Conservation (phyloP, 2,329 filamentous ascomycete species). For the Dothideomycetes sp. region DNA sequence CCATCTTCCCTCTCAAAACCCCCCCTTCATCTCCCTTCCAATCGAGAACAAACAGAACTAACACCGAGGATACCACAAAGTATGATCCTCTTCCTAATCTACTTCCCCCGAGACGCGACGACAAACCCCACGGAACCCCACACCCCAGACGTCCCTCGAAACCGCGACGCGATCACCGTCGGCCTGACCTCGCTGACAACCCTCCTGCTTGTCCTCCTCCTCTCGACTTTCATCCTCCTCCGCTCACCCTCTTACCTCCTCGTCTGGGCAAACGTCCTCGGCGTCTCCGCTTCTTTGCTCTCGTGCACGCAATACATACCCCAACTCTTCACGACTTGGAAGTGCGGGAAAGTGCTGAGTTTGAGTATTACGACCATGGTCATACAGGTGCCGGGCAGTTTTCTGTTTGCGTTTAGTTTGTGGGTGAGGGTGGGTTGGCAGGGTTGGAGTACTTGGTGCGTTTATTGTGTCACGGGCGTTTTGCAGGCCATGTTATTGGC, state of each 20-base stretch:
- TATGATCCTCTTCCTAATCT: conserved; percentile 85
- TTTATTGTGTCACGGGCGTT: conserved; percentile 75
- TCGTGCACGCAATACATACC: conserved; percentile 88
- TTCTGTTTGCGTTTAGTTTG: conserved; percentile 80
- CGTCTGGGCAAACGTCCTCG: conserved; percentile 76
- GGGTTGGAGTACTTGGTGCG: conserved; percentile 93
- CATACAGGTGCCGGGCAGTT: conserved; percentile 88
- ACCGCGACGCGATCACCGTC: conserved; percentile 70
- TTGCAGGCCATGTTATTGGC: conserved; percentile 73
- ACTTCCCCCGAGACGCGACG: conserved; percentile 60
- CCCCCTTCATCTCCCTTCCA: too few relatives aligned
- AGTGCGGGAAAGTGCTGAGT: conserved; percentile 75
- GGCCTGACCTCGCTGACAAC: conserved; percentile 65
- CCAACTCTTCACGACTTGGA: conserved; percentile 87
- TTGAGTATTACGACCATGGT: conserved; percentile 97
- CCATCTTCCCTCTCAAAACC: not conserved
- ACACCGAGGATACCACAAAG: too few relatives aligned
- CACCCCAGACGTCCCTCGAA: conserved; percentile 44
- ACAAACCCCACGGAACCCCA: conserved; percentile 31
- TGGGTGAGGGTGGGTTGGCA: conserved; percentile 59
- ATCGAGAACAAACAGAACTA: not conserved
- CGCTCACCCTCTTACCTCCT: conserved; percentile 56
- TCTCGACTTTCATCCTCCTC: conserved; percentile 56
- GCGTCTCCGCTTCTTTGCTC: conserved; percentile 66
- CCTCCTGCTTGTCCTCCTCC: conserved; percentile 59